Base-by-base conservation (phyloP, 2,329 filamentous ascomycete genomes). In the Tolypocladium ophioglossoides region DNA sequence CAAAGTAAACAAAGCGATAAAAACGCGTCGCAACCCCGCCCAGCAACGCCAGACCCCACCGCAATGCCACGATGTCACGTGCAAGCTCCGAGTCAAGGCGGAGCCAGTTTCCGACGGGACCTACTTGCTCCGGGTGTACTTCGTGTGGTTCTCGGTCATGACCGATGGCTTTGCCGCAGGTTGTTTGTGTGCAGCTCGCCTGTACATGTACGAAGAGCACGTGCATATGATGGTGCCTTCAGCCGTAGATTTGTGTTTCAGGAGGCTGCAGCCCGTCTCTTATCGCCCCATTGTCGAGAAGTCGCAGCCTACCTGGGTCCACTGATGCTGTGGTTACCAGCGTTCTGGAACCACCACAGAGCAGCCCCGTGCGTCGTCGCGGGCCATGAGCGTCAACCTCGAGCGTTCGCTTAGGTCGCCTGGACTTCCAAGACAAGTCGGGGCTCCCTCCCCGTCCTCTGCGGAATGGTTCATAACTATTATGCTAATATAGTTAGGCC, bases 1-100 rank as follows among this genome's bases (percentile, higher is more conserved):
- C 30, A 52, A 59, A 62, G 61, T 62, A 62, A 62, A 62, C 58
- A 62, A 61, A 56, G 30, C 27, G 24, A 32, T 22, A n/a, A 52
- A 11, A 50, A 40, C 58, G 57, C 61, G 61, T 59, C 41, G 48
- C 30, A 12, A 51, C 58, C 56, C 59, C 55, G 48, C 58, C 55
- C 34, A 22, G 57, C 57, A 58, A 61, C 58, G 44, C 39, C 20
- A 37, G 22, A 20, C 50, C 16, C 35, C 14, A 1, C 37, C 38
- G n/a, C 22, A 18, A 12, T 34, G 41, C 52, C 58, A 53, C 59
- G 58, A 55, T 46, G 35, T 62, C 59, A 61, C 58, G 58, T 62
- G 59, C 27, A 9, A 20, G 16, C 16, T 3, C 35, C 22, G 22
- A 7, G 2, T 11, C n/a, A 18, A 20, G 14, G 11, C 20, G 50